A percentile compares a stretch with the other conserved stretches of the same genome.
Conservation (phyloP, 2,329 filamentous ascomycete species). For the Westerdykella ornata region DNA sequence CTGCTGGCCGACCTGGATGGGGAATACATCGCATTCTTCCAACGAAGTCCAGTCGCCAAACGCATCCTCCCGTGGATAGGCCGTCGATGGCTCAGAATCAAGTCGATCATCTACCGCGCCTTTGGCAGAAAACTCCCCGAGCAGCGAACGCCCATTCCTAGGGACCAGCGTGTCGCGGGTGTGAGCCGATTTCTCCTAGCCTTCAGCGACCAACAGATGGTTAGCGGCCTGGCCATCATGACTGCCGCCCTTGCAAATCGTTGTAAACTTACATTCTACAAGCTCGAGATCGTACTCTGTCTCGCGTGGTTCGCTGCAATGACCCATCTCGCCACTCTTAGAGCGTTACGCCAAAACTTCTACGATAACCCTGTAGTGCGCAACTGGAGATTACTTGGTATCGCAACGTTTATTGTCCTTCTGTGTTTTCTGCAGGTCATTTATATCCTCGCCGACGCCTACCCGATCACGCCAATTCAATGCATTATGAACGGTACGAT, state of each 20-base stretch:
- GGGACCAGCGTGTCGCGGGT: background rate
- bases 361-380: conserved; percentile 1
- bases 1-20: background rate
- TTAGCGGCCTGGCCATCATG: conserved; percentile 8
- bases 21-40: background rate
- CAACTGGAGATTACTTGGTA: conserved; percentile 2
- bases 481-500: background rate
- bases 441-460: background rate
- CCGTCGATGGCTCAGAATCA: background rate
- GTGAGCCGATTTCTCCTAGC: conserved; percentile 1
- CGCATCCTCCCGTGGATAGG: background rate
- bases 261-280: conserved; percentile 2
- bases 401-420: conserved; percentile 1
- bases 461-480: background rate
- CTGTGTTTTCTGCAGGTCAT: conserved; percentile 1
- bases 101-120: background rate
- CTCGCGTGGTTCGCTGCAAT: conserved; percentile 5
- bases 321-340: conserved; percentile 2
- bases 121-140: background rate
- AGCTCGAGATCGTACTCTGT: conserved; percentile 4
- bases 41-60: background rate
- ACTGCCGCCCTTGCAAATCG: conserved; percentile 5
- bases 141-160: background rate
- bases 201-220: conserved; percentile 6
- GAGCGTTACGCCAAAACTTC: conserved; percentile 1